Percentiles rank a stretch among this genome's conserved stretches.
phyloP scores from a whole-genome alignment of 257 asterid species.

The Penstemon barbatus region DNA sequence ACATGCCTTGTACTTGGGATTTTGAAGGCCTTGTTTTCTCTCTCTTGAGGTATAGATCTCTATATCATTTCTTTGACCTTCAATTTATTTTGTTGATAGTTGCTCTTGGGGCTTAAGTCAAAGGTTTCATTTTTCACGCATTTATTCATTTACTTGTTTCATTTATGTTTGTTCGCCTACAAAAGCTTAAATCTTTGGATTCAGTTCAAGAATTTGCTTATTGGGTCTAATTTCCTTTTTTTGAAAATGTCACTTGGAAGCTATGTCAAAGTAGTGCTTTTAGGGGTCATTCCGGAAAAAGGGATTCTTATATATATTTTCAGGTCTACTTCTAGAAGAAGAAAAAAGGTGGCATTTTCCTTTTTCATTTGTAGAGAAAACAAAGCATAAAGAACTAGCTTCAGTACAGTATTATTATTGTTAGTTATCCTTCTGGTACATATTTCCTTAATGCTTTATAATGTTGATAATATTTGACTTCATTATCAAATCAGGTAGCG shows the following conservation, averaged over 20 bases:
- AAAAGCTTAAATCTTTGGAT: slow-evolving; percentile 15
- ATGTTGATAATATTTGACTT: too few relatives aligned
- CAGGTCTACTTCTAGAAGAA: neutral
- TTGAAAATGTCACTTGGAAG: too few relatives aligned
- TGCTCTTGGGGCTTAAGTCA: too few relatives aligned
- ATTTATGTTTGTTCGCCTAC: neutral
- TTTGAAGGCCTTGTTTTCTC: neutral
- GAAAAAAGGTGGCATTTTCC: neutral
- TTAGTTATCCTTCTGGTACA: too few relatives aligned
- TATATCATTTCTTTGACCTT: slow-evolving; percentile 26
- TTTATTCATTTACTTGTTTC: slow-evolving; percentile 10
- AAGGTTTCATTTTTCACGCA: slow-evolving; percentile 10
- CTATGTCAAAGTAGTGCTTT: too few relatives aligned
- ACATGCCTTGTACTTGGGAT: slow-evolving; percentile 17
- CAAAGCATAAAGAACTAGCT: neutral
- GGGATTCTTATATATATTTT: neutral
- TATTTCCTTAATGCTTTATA: too few relatives aligned
- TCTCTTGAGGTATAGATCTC: slow-evolving; percentile 35
- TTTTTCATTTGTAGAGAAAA: slow-evolving; percentile 9
- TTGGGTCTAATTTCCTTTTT: slow-evolving; percentile 25
- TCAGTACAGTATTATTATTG: too few relatives aligned
- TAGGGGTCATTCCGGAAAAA: too few relatives aligned
- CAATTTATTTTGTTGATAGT: neutral
- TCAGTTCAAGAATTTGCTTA: slow-evolving; percentile 25
- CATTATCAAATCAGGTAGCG: too few relatives aligned